Base-by-base conservation (phyloP, 352 stramenopile genomes). In the Phytophthora fragariae region DNA sequence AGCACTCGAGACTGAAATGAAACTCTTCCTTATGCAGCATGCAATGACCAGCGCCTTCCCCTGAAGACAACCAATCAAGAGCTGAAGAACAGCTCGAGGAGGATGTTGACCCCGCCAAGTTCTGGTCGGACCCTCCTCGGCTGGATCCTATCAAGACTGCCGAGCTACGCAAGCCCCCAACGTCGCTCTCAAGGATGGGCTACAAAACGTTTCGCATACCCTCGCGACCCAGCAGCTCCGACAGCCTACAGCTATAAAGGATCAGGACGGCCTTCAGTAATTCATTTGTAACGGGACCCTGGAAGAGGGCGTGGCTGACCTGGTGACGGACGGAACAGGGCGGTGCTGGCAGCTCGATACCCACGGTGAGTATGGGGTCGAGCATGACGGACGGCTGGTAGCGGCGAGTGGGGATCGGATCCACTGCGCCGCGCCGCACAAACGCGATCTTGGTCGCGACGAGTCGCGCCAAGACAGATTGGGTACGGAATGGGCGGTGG, bases 1-100 rank as follows among this genome's bases (percentile, higher is more conserved):
- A 94, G 86, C 75, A 21, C 19, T 90, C 35, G 84, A 89, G 33
- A 63, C 76, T 19, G 77, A 88, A 65, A 92, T 92, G 85, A 89
- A 89, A 62, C 49, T 68, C 37, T 77, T 81, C n/a, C 80, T 92
- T 1, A 49, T 86, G 7, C 56, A 79, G 57, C 70, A 86, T 53
- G 70, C 62, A 17, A 49, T 39, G 49, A 65, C 49, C 21, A 68
- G 61, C 57, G 31, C 58, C 19, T 29, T 7, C 54, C 9, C 0
- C 21, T 2, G 7, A 24, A 12, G 57, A 71, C 24, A 73, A 68
- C n/a, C 63, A 78, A 56, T 27, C 50, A 14, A 52, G 29, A 56
- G 9, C 6, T 11, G 68, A 81, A 6, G 67, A 79, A 17, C 56
- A 73, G 6, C 70, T 76, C 2, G 66, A 80, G 57, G 54, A 73